These are phyloP conservation scores for Suillus bovinus DNA, from an alignment of 768 basidiomycete species.

Conservation along the genomic window DNA sequence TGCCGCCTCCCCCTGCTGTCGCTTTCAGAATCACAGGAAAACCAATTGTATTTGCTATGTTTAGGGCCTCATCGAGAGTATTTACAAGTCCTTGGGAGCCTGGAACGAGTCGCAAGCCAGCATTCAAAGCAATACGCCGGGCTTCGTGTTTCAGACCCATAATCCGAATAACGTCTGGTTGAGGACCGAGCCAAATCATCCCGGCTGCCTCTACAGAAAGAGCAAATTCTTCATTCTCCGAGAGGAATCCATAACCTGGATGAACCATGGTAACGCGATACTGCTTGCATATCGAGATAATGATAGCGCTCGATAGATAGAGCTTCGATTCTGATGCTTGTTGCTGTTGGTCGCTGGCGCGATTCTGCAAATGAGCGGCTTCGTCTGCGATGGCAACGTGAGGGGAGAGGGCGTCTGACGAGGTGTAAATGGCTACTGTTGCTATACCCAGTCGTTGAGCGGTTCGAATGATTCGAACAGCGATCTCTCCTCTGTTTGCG, in stretches of 20 bases:
- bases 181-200: slow-evolving; percentile 60
- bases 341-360: slow-evolving; percentile 2
- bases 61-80: slow-evolving; percentile 41
- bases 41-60: slow-evolving; percentile 43
- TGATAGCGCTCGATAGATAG: slow-evolving; percentile 40
- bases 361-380: slow-evolving; percentile 37
- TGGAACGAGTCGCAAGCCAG: slow-evolving; percentile 55
- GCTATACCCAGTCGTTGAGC: slow-evolving; percentile 50
- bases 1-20: slow-evolving; percentile 69
- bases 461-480: slow-evolving; percentile 59
- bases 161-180: slow-evolving; percentile 43
- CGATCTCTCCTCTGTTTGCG: slow-evolving; percentile 76
- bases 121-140: slow-evolving; percentile 42
- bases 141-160: slow-evolving; percentile 71
- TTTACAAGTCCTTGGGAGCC: slow-evolving; percentile 53
- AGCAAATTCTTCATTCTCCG: slow-evolving; percentile 63
- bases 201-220: slow-evolving; percentile 44
- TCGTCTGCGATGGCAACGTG: slow-evolving; percentile 61
- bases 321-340: slow-evolving; percentile 40
- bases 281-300: slow-evolving; percentile 44
- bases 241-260: slow-evolving; percentile 66
- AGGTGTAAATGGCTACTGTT: slow-evolving; percentile 60
- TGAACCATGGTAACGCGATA: slow-evolving; percentile 52
- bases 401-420: slow-evolving; percentile 55
- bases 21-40: slow-evolving; percentile 69